Conservation (phyloP, 2,329 filamentous ascomycete species). For the Stagonosporopsis vannaccii region DNA sequence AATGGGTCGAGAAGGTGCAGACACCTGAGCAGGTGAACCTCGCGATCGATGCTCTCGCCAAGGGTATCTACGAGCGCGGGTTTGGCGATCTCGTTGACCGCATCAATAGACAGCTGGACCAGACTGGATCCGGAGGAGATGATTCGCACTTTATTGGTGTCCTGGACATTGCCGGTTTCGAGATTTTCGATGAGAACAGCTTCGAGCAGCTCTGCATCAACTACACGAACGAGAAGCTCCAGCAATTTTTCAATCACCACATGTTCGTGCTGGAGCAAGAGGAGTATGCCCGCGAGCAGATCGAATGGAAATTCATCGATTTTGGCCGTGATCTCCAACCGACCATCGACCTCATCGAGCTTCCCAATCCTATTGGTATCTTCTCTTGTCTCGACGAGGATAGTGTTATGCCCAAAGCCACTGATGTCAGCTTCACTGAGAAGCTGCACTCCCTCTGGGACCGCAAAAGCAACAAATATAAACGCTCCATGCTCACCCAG, state of each 20-base stretch:
- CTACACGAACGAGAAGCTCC: slow-evolving; percentile 98
- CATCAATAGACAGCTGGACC: slow-evolving; percentile 91
- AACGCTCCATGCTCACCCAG: slow-evolving; percentile 83
- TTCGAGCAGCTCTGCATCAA: slow-evolving; percentile 99
- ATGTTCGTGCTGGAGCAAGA: slow-evolving; percentile 99
- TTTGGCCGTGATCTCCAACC: slow-evolving; percentile 97
- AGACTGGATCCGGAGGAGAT: slow-evolving; percentile 80
- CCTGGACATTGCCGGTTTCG: slow-evolving; percentile 97
- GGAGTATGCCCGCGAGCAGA: slow-evolving; percentile 95
- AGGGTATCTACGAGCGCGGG: slow-evolving; percentile 96
- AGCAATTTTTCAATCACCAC: slow-evolving; percentile 99
- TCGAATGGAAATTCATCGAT: slow-evolving; percentile 99
- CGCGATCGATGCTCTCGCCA: slow-evolving; percentile 87
- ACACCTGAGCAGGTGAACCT: slow-evolving; percentile 95
- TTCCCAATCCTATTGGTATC: slow-evolving; percentile 96
- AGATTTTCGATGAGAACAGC: slow-evolving; percentile 99
- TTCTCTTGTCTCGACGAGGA: slow-evolving; percentile 98
- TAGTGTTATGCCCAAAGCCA: slow-evolving; percentile 98
- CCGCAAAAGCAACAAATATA: slow-evolving; percentile 92
- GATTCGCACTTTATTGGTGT: slow-evolving; percentile 97
- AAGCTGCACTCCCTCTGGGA: slow-evolving; percentile 98
- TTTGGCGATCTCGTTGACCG: slow-evolving; percentile 91
- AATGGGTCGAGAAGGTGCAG: slow-evolving; percentile 99
- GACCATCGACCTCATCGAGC: slow-evolving; percentile 95
- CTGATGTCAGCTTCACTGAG: slow-evolving; percentile 95